Conservation (phyloP, 306 rosid genomes). For the Vachellia pachyceras region DNA sequence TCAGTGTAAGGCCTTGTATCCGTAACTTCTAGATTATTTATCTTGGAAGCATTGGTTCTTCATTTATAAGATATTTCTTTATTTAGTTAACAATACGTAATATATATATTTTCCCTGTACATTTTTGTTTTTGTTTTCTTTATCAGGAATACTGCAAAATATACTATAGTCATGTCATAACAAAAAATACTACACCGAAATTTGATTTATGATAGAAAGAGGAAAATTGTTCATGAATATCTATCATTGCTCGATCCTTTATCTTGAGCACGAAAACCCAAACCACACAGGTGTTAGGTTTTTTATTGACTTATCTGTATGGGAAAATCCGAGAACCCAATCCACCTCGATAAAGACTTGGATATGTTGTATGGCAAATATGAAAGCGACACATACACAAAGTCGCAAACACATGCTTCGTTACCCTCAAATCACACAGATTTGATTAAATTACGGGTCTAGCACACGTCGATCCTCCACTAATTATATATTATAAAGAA, state of each 20-base stretch:
- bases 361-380: not conserved
- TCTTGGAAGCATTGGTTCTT: too few relatives aligned
- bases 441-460: not conserved
- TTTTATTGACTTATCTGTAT: not conserved
- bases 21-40: too few relatives aligned
- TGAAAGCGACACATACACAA: not conserved
- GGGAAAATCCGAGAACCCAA: not conserved
- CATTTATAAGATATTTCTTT: too few relatives aligned
- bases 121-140: not conserved
- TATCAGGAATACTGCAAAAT: not conserved
- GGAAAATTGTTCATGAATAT: not conserved
- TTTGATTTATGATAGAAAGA: not conserved
- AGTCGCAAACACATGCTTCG: not conserved
- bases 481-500: not conserved
- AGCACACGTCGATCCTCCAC: constrained; percentile 9
- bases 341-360: not conserved
- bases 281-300: not conserved
- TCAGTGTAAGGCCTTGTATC: too few relatives aligned
- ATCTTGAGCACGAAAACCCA: not conserved
- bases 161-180: not conserved
- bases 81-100: too few relatives aligned
- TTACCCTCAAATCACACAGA: not conserved
- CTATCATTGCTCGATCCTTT: not conserved
- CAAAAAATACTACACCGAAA: too few relatives aligned
- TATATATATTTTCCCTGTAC: not conserved